Evolutionary conservation across 1,284 basidiomycete species (phyloP).

Genomic region (Ceratobasidium sp.): DNA sequence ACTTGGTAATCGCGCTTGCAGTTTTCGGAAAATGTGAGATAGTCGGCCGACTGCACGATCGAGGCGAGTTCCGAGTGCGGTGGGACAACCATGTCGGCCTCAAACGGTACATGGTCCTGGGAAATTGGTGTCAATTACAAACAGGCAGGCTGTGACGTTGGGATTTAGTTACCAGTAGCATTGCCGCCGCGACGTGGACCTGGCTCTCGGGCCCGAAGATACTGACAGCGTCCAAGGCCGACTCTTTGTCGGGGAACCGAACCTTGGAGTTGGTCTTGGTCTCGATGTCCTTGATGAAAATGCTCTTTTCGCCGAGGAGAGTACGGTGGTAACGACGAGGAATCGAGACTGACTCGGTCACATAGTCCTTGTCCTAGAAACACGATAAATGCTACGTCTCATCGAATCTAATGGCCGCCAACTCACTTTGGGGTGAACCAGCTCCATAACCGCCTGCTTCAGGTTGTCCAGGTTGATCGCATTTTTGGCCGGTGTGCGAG

Average conservation of each 20-base stretch:
- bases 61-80: slow-evolving; percentile 77
- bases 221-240: slow-evolving; percentile 84
- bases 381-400: slow-evolving; percentile 33
- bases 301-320: slow-evolving; percentile 92
- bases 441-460: slow-evolving; percentile 96
- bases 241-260: slow-evolving; percentile 95
- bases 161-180: slow-evolving; percentile 78
- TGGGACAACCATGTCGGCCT: slow-evolving; percentile 93
- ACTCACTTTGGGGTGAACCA: slow-evolving; percentile 91
- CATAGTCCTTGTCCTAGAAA: slow-evolving; percentile 91
- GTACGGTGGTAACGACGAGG: slow-evolving; percentile 95
- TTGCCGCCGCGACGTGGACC: slow-evolving; percentile 94
- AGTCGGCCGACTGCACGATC: slow-evolving; percentile 80
- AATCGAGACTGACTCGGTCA: slow-evolving; percentile 91
- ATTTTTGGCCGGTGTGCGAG: slow-evolving; percentile 97
- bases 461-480: slow-evolving; percentile 94
- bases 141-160: not conserved
- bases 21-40: slow-evolving; percentile 81
- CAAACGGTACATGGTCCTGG: slow-evolving; percentile 95
- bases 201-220: slow-evolving; percentile 98
- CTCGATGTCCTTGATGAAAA: slow-evolving; percentile 97
- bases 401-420: not conserved
- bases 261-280: slow-evolving; percentile 94
- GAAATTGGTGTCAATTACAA: slow-evolving; percentile 37
- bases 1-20: slow-evolving; percentile 95